Percentiles rank a stretch among this genome's conserved stretches.
These are phyloP conservation scores for Tilletia walkeri DNA, from an alignment of 1,284 basidiomycete genomes.

Conservation along the genomic window DNA sequence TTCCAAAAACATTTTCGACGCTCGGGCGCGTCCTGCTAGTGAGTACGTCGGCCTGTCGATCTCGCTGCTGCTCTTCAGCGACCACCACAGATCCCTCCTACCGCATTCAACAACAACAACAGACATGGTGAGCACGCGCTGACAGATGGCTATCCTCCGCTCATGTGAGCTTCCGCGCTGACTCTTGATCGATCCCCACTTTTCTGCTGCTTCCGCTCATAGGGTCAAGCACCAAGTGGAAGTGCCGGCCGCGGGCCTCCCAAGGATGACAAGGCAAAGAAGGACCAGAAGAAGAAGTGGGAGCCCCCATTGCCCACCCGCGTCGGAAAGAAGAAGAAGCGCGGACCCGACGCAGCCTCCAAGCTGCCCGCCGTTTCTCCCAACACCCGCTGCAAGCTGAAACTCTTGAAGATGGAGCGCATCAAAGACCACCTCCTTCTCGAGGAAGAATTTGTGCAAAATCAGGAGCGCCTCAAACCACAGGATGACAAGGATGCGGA, in stretches of 20 bases:
- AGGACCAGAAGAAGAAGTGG: slow-evolving; percentile 81
- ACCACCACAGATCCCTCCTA: too few species aligned
- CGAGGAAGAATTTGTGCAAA: slow-evolving; percentile 96
- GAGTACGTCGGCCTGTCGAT: too few species aligned
- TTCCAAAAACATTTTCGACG: too few species aligned
- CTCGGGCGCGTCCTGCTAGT: too few species aligned
- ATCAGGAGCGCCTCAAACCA: slow-evolving; percentile 69
- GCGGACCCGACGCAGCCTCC: slow-evolving; percentile 83
- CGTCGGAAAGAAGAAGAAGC: slow-evolving; percentile 89
- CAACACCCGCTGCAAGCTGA: slow-evolving; percentile 90
- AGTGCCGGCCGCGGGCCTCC: slow-evolving; percentile 42
- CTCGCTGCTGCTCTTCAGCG: too few species aligned
- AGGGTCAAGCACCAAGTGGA: slow-evolving; percentile 49
- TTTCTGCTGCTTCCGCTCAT: not conserved
- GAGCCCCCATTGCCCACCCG: slow-evolving; percentile 96
- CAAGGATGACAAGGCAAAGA: slow-evolving; percentile 58
- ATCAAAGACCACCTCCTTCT: slow-evolving; percentile 97
- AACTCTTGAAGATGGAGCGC: slow-evolving; percentile 91
- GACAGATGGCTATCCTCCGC: not conserved
- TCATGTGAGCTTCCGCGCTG: not conserved
- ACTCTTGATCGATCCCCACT: not conserved
- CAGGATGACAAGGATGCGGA: slow-evolving; percentile 94
- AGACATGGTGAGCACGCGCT: too few species aligned
- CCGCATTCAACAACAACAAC: too few species aligned
- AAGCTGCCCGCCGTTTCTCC: slow-evolving; percentile 92